Conservation (phyloP, 1,284 basidiomycete species). For the Pseudozyma hubeiensis region DNA sequence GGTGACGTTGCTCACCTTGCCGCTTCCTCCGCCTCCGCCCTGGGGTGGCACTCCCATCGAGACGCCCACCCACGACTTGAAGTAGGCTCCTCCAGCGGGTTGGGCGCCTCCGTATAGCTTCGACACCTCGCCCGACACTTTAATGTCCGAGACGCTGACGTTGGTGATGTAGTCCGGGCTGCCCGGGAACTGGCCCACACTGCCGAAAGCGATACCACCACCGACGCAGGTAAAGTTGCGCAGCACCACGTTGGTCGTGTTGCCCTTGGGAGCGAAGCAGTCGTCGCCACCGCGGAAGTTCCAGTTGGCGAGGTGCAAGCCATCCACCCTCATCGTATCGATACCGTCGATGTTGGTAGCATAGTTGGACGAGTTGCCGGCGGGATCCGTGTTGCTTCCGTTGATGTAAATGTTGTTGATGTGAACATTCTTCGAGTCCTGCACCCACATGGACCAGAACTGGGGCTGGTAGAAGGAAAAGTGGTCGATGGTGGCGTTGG, state of each 20-base stretch:
- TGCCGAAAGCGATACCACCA: slow-evolving; percentile 10
- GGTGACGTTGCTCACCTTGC: slow-evolving; percentile 5
- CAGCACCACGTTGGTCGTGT: slow-evolving; percentile 7
- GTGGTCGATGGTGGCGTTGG: slow-evolving; percentile 7
- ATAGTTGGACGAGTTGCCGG: slow-evolving; percentile 5
- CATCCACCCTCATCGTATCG: slow-evolving; percentile 7
- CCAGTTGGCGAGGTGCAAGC: slow-evolving; percentile 5
- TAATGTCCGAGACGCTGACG: slow-evolving; percentile 10
- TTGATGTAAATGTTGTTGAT: slow-evolving; percentile 11
- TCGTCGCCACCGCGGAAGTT: slow-evolving; percentile 7
- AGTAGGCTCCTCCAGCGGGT: slow-evolving; percentile 3
- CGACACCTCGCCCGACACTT: slow-evolving; percentile 1
- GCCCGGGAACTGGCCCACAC: slow-evolving; percentile 6
- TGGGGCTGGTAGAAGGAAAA: slow-evolving; percentile 12
- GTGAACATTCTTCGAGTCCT: slow-evolving; percentile 4
- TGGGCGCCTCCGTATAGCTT: slow-evolving; percentile 3
- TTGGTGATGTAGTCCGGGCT: slow-evolving; percentile 12
- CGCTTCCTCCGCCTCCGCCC: slow-evolving; percentile 7
- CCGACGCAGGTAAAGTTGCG: slow-evolving; percentile 9
- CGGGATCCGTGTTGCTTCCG: slow-evolving; percentile 9
- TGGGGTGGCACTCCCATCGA: slow-evolving; percentile 6
- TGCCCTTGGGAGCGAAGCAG: slow-evolving; percentile 10
- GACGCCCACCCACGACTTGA: slow-evolving; percentile 8
- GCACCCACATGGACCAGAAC: slow-evolving; percentile 8
- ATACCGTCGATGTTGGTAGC: slow-evolving; percentile 7